Conservation (phyloP, 352 stramenopile species). For the Phytophthora boehmeriae region DNA sequence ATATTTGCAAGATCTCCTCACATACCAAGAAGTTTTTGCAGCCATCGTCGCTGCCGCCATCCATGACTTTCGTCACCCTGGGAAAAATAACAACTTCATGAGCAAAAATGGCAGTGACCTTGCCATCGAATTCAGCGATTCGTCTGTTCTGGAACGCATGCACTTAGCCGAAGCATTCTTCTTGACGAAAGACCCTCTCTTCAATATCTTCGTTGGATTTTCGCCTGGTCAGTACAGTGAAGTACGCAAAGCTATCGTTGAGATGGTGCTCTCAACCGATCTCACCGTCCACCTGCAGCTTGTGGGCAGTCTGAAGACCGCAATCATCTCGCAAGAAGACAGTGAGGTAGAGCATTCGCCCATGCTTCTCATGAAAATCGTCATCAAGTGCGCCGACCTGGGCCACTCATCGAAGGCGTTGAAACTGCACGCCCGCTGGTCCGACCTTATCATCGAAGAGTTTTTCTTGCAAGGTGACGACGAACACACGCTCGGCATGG, state of each 20-base stretch:
- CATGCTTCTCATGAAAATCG: constrained; percentile 88
- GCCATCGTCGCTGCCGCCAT: constrained; percentile 82
- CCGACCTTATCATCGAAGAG: constrained; percentile 92
- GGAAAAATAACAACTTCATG: constrained; percentile 90
- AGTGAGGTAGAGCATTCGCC: constrained; percentile 75
- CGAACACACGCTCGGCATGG: constrained; percentile 88
- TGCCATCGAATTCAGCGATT: constrained; percentile 84
- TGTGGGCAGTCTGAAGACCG: constrained; percentile 79
- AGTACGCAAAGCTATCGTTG: constrained; percentile 82
- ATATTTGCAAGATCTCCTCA: constrained; percentile 82
- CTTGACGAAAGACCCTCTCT: constrained; percentile 63
- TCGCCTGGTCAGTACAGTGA: constrained; percentile 57
- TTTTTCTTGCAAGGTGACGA: constrained; percentile 96
- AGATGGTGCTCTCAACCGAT: constrained; percentile 89
- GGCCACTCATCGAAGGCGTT: constrained; percentile 91
- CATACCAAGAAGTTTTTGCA: constrained; percentile 82
- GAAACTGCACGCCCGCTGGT: constrained; percentile 88
- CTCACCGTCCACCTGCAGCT: constrained; percentile 82
- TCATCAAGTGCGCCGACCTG: constrained; percentile 92
- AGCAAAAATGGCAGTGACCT: constrained; percentile 77
- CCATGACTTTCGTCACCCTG: constrained; percentile 84
- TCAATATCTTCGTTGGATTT: constrained; percentile 82
- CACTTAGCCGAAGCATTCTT: constrained; percentile 87
- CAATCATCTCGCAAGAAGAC: constrained; percentile 79
- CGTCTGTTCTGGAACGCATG: constrained; percentile 85